Conservation (phyloP, 1,139 yeast genomes). For the Eremothecium coryli region DNA sequence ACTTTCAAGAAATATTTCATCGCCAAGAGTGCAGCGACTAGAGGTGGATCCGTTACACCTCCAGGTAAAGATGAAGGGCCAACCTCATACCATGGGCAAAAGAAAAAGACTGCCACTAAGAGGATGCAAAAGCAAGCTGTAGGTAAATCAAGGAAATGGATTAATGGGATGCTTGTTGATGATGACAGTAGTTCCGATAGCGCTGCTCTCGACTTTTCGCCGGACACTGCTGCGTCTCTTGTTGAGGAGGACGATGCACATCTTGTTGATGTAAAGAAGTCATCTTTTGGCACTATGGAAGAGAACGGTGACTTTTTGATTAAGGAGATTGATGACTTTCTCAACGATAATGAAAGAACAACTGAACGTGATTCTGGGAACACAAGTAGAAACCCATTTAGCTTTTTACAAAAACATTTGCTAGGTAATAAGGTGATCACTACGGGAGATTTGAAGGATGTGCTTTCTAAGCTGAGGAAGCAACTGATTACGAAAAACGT, state of each 20-base stretch:
- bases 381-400: constrained; percentile 37
- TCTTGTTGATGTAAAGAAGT: constrained; percentile 32
- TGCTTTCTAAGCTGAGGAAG: constrained; percentile 44
- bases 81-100: constrained; percentile 7
- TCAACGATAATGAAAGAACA: constrained; percentile 39
- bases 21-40: constrained; percentile 25
- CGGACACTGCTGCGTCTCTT: constrained; percentile 9
- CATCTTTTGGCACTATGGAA: constrained; percentile 40
- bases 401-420: constrained; percentile 43
- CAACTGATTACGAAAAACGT: constrained; percentile 42
- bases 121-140: constrained; percentile 11
- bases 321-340: constrained; percentile 28
- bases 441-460: constrained; percentile 46
- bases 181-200: constrained; percentile 33
- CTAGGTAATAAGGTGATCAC: constrained; percentile 53
- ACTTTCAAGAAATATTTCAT: constrained; percentile 30
- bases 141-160: constrained; percentile 35
- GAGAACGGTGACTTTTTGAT: constrained; percentile 31
- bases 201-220: constrained; percentile 41
- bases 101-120: constrained; percentile 11
- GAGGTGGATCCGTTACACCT: constrained; percentile 6
- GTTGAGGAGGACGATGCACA: constrained; percentile 15
- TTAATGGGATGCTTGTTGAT: constrained; percentile 41
- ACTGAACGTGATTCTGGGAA: constrained; percentile 14
- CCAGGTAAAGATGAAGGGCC: constrained; percentile 3